phyloP scores from a whole-genome alignment of 1,139 yeast genomes.

The Hansenula lynferdii region DNA sequence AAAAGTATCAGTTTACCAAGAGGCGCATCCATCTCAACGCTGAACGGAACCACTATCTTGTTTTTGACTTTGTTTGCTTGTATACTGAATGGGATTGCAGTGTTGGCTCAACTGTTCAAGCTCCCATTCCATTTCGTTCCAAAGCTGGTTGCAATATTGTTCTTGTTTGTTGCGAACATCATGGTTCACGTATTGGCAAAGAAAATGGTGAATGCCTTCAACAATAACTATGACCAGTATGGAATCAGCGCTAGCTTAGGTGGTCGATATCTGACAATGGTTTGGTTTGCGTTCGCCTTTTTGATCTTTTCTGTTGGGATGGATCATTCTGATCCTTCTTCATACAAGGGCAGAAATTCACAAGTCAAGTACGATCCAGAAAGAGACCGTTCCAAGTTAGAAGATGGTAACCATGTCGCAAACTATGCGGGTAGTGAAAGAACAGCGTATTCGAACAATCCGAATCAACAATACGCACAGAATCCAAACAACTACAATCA shows the following conservation, averaged over 20 bases:
- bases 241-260: neutral
- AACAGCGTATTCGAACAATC: neutral
- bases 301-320: neutral
- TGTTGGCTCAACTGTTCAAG: neutral
- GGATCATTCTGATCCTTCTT: neutral
- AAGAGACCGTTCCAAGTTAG: neutral
- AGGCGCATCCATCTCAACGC: neutral
- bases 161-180: neutral
- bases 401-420: neutral
- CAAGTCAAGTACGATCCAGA: neutral
- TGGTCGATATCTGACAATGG: neutral
- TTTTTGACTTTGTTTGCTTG: neutral
- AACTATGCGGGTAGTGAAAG: neutral
- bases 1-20: neutral
- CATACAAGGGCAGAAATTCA: neutral
- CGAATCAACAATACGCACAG: neutral
- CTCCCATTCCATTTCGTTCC: neutral
- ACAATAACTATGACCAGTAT: neutral
- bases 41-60: neutral
- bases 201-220: neutral
- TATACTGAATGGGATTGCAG: neutral
- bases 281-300: neutral
- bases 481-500: neutral
- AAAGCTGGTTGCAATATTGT: neutral
- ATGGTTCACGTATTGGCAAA: neutral